A percentile compares a stretch with the other conserved stretches of the same genome.
Conservation (phyloP, 164 flowering plant species). For the Vitis amurensis region DNA sequence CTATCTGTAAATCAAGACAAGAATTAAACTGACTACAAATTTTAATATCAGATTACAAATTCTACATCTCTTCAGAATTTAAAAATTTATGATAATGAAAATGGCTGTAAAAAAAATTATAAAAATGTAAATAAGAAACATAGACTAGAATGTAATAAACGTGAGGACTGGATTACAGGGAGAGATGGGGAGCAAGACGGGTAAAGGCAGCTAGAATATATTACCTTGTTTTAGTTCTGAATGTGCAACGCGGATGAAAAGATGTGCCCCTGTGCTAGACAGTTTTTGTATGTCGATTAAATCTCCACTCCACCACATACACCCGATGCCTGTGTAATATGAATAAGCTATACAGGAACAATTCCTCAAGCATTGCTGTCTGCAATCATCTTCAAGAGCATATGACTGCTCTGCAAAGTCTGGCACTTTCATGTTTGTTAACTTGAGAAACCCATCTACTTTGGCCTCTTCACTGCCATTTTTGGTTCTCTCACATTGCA, state of each 20-base stretch:
- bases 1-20: conserved; percentile 7
- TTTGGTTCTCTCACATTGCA: conserved; percentile 31
- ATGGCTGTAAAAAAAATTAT: no score
- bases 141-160: no score
- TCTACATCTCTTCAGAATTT: no score
- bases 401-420: conserved; percentile 24
- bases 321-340: conserved; percentile 36
- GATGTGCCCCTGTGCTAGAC: conserved; percentile 29
- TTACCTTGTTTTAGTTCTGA: conserved; percentile 26
- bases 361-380: conserved; percentile 39
- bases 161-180: no score
- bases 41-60: not conserved
- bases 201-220: no score
- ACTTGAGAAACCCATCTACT: conserved; percentile 35
- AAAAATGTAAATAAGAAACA: no score
- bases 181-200: no score
- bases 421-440: conserved; percentile 40
- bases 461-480: conserved; percentile 9
- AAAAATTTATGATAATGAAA: no score
- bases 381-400: conserved; percentile 26
- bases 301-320: conserved; percentile 42
- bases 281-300: conserved; percentile 35
- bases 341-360: conserved; percentile 66
- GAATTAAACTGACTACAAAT: not conserved
- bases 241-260: conserved; percentile 34